These are phyloP conservation scores for Mucor lusitanicus DNA, from an alignment of 371 early-diverging fungal genomes.

Conservation along the genomic window DNA sequence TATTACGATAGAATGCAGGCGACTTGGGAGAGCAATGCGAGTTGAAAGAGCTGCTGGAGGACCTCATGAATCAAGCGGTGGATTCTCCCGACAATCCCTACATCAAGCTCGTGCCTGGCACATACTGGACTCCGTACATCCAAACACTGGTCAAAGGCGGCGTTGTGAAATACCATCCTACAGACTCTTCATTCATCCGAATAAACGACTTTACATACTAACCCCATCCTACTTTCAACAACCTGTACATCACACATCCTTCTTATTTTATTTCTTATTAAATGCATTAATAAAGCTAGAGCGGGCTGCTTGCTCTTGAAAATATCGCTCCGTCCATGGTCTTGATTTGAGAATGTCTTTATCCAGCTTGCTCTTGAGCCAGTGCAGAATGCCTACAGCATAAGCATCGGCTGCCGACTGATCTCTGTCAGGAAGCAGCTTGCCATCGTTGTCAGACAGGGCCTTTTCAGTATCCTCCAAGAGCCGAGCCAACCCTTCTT, in stretches of 20 bases:
- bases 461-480: neutral
- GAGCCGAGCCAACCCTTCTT: neutral
- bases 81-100: constrained; percentile 51
- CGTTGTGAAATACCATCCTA: constrained; percentile 56
- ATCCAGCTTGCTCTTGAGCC: constrained; percentile 8
- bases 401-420: constrained; percentile 5
- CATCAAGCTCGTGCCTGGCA: constrained; percentile 38
- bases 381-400: neutral
- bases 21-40: constrained; percentile 27
- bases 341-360: neutral
- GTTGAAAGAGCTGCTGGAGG: constrained; percentile 37
- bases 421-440: neutral
- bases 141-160: constrained; percentile 57
- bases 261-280: neutral
- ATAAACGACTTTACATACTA: constrained; percentile 42
- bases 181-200: constrained; percentile 44
- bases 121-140: constrained; percentile 59
- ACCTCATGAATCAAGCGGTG: constrained; percentile 59
- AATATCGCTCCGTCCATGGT: neutral
- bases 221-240: neutral
- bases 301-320: constrained; percentile 2
- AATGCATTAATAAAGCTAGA: constrained; percentile 12
- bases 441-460: neutral
- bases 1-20: constrained; percentile 12
- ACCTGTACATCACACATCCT: neutral